These are phyloP conservation scores for Phytophthora pseudosyringae DNA, from an alignment of 352 stramenopile genomes.

Conservation along the genomic window DNA sequence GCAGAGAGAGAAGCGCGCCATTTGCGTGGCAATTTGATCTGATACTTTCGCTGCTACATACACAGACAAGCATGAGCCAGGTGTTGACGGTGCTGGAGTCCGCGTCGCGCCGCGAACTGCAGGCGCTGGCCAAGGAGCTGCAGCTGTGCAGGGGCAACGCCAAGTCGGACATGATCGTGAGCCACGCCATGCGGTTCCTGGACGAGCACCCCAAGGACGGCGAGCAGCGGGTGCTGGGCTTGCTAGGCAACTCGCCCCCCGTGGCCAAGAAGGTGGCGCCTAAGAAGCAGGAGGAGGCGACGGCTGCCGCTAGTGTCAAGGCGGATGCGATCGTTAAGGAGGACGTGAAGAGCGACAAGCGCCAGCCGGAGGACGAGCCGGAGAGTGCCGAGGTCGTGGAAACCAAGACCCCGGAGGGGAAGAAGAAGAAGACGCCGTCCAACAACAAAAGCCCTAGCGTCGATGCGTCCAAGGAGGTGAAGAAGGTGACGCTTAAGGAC, in stretches of 20 bases:
- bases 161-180: slow-evolving; percentile 71
- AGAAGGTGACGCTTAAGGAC: slow-evolving; percentile 14
- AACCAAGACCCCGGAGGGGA: background rate
- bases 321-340: background rate
- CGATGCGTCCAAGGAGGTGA: background rate
- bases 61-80: slow-evolving; percentile 22
- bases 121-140: slow-evolving; percentile 69
- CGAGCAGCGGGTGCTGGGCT: slow-evolving; percentile 38
- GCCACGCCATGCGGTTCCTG: slow-evolving; percentile 54
- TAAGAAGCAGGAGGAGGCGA: slow-evolving; percentile 20
- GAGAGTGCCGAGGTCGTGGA: slow-evolving; percentile 13
- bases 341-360: slow-evolving; percentile 1
- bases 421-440: slow-evolving; percentile 20
- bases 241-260: slow-evolving; percentile 28
- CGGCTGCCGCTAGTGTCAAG: background rate
- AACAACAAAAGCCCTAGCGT: slow-evolving; percentile 25
- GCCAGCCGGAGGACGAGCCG: slow-evolving; percentile 33
- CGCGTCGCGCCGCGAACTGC: slow-evolving; percentile 68
- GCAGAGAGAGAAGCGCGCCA: slow-evolving; percentile 31
- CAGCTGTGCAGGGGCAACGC: slow-evolving; percentile 68
- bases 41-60: slow-evolving; percentile 10
- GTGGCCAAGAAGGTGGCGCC: slow-evolving; percentile 17
- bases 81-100: slow-evolving; percentile 38
- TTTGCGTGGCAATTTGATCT: slow-evolving; percentile 20
- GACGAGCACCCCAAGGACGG: slow-evolving; percentile 45